Evolutionary conservation across 179 eudicot species (phyloP).

Genomic region (Amaranthus tricolor): DNA sequence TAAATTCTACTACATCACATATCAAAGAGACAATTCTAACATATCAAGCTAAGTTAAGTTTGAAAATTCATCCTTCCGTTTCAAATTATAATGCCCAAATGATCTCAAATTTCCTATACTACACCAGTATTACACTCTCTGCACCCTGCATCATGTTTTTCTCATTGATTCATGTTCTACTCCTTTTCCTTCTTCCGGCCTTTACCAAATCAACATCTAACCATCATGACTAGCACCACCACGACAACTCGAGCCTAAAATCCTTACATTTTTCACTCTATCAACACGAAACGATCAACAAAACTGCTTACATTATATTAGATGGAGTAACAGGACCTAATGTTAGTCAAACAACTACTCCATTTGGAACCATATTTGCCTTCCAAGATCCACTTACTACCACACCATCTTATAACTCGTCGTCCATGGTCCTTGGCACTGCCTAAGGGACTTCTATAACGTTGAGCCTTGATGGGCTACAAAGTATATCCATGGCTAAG

Average conservation of each 20-base stretch:
- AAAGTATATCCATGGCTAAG: slow-evolving; percentile 17
- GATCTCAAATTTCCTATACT: neutral
- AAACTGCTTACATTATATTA: slow-evolving; percentile 29
- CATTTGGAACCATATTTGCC: slow-evolving; percentile 26
- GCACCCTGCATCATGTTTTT: neutral
- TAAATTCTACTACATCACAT: too few relatives aligned
- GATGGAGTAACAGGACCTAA: slow-evolving; percentile 14
- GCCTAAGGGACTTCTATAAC: slow-evolving; percentile 23
- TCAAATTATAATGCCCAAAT: neutral
- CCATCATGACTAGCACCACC: slow-evolving; percentile 11
- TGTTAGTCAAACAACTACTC: slow-evolving; percentile 25
- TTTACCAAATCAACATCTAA: neutral
- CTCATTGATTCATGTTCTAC: neutral
- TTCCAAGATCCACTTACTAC: slow-evolving; percentile 19
- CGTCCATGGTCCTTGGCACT: slow-evolving; percentile 9
- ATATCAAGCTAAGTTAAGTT: neutral
- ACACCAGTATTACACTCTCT: neutral
- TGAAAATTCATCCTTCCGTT: neutral
- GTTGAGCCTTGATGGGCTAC: slow-evolving; percentile 26
- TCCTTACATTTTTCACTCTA: slow-evolving; percentile 28
- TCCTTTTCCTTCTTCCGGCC: slow-evolving; percentile 2
- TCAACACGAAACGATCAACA: slow-evolving; percentile 34
- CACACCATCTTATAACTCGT: neutral
- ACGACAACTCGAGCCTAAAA: neutral
- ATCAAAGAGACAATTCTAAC: neutral